Base-by-base conservation (phyloP, 305 asterid genomes). In the Stenogyne calaminthoides region DNA sequence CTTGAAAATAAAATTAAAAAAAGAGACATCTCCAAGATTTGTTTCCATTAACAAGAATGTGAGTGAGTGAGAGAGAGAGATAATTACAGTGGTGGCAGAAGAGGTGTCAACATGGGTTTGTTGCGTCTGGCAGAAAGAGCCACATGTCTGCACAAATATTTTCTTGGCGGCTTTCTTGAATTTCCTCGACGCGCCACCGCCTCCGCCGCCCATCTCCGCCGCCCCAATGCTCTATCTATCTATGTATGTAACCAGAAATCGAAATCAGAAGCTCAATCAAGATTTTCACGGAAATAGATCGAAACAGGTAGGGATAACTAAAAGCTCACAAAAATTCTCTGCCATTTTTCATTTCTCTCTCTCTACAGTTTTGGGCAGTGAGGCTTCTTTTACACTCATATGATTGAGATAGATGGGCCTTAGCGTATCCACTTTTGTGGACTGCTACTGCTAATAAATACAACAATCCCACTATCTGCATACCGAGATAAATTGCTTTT, bases 161-260 rank as follows among this genome's bases (percentile, higher is more conserved):
- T 75, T 90, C 86, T 67, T 87, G 60, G 93, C 96, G 63, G 88
- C 98, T 81, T 73, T 87, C 89, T 84, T 90, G 57, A 89, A 80
- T 69, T 77, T 87, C 81, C 89, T 70, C n/a, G 91, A 88, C 64
- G 80, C 85, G 75, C 89, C 86, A 27, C 88, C 88, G 9, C 81
- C 84, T 69, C 77, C 91, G 22, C 85, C 77, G 80, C 82, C 82
- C 87, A 75, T 81, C 20, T 69, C 86, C 77, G 19, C 84, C 60
- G 1, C 63, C 51, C 49, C 55, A 54, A 54, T 55, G 47, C 37
- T 69, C 62, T 75, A 46, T n/a, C 15, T 36, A 9, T 39, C 65
- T 5, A 37, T 51, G 69, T 42, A 77, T 36, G 27, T 14, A 0
- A 0, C 3, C 32, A 18, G 36, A 55, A 12, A 39, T 47, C 67